Percentiles rank a stretch among this genome's conserved stretches.
Conservation (phyloP, 2,329 filamentous ascomycete genomes). For the Podosphaera xanthii region DNA sequence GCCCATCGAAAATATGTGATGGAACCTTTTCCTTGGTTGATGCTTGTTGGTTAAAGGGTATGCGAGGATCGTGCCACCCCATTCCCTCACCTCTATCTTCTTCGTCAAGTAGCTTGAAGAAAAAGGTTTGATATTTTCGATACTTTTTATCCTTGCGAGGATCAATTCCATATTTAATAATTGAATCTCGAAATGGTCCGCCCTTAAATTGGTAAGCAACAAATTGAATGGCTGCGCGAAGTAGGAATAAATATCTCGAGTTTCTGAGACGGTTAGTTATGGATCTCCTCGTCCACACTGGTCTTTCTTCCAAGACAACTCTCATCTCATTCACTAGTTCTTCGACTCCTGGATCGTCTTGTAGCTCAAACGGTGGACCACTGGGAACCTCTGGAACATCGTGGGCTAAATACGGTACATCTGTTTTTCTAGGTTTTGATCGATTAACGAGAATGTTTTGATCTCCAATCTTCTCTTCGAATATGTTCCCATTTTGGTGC, state of each 20-base stretch:
- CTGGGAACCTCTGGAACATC: slow-evolving; percentile 8
- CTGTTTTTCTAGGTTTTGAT: slow-evolving; percentile 7
- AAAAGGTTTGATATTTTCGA: slow-evolving; percentile 69
- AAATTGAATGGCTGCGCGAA: slow-evolving; percentile 62
- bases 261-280: slow-evolving; percentile 48
- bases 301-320: slow-evolving; percentile 45
- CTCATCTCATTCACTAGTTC: slow-evolving; percentile 41
- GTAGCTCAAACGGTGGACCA: slow-evolving; percentile 3
- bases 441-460: slow-evolving; percentile 13
- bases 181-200: slow-evolving; percentile 75
- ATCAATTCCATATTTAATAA: slow-evolving; percentile 70
- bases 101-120: slow-evolving; percentile 43
- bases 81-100: slow-evolving; percentile 7
- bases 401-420: slow-evolving; percentile 9
- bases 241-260: slow-evolving; percentile 26
- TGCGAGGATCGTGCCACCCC: slow-evolving; percentile 9
- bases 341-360: slow-evolving; percentile 30
- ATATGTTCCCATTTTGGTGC: slow-evolving; percentile 55
- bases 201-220: slow-evolving; percentile 81
- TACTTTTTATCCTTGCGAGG: slow-evolving; percentile 56
- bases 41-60: slow-evolving; percentile 9
- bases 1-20: slow-evolving; percentile 67
- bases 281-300: slow-evolving; percentile 69
- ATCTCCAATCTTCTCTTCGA: slow-evolving; percentile 18
- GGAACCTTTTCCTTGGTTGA: slow-evolving; percentile 13